A percentile compares a stretch with the other conserved stretches of the same genome.
phyloP scores from a whole-genome alignment of 345 rosid species.

The Nasturtium officinale region DNA sequence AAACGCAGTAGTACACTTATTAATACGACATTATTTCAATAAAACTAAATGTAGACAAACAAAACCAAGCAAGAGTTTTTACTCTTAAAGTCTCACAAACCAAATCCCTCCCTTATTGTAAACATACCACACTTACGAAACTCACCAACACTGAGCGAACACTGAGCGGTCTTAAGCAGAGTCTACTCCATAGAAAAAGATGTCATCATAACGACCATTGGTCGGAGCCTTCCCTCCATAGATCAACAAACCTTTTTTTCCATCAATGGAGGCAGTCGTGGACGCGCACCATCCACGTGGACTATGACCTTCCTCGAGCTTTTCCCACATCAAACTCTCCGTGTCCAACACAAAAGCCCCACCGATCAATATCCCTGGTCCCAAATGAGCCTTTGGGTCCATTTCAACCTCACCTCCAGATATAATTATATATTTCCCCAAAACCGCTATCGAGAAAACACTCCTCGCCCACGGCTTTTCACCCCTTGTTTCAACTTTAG shows the following conservation, averaged over 20 bases:
- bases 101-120: constrained; percentile 4
- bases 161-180: background rate
- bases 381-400: constrained; percentile 29
- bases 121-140: background rate
- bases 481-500: constrained; percentile 16
- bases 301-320: constrained; percentile 33
- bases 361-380: constrained; percentile 17
- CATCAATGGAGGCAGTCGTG: background rate
- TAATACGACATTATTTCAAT: too few species aligned
- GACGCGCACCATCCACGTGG: constrained; percentile 30
- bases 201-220: constrained; percentile 23
- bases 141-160: constrained; percentile 3
- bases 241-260: constrained; percentile 17
- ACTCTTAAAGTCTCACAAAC: constrained; percentile 9
- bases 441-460: constrained; percentile 18
- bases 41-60: too few species aligned
- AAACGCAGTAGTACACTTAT: too few species aligned
- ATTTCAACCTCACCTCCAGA: constrained; percentile 22
- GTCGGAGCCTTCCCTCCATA: constrained; percentile 27
- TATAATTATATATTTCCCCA: constrained; percentile 18
- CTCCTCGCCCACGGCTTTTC: constrained; percentile 28
- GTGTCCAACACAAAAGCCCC: constrained; percentile 21
- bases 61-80: too few species aligned
- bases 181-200: constrained; percentile 28
- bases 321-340: constrained; percentile 24